Base-by-base conservation (phyloP, 352 stramenopile genomes). In the Labyrinthula sp. region DNA sequence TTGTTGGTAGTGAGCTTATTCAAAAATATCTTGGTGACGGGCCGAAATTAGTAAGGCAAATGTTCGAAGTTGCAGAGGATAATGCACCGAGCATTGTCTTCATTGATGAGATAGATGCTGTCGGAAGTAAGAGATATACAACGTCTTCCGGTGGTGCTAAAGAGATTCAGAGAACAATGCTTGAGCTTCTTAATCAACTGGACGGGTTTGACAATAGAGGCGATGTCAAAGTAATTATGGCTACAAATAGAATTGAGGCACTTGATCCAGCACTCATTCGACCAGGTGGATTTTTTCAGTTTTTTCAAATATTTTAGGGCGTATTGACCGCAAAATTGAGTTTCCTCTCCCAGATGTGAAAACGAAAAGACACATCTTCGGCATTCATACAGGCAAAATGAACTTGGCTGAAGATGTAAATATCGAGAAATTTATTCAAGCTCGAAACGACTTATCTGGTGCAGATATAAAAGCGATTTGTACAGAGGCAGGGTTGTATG, bases 191-290 rank as follows among this genome's bases (percentile, higher is more conserved):
- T 6, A 99, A 98, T 66, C 91, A 99, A 67, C 72, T 99, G 30
- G 91, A 99, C 64, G 92, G 92, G 30, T 99, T 99, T 54, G 89
- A 99, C 61, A 89, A 98, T 63, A 73, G 88, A 28, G 84, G 84
- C 7, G 89, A 99, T 57, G 87, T 99, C 40, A 99, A 99, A 74
- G 81, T 99, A 33, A 99, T 99, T 62, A 97, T 97, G 91, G 91
- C 91, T 4, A 99, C 91, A 2, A 99, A 99, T 65, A 80, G 86
- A 41, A 98, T 98, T 56, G 89, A 99, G 55, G 91, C 72, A 18
- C 68, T 99, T 1, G 91, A 99, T 64, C 91, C 91, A 5, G 91
- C 91, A 3, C 69, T 99, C 30, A 95, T 99, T 60, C 82, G 91
- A 60, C 88, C 91, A 4, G 92, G n/a, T n/a, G n/a, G n/a, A n/a